A percentile compares a stretch with the other conserved stretches of the same genome.
Conservation (phyloP, 768 basidiomycete genomes). For the Boletus subparvulus region DNA sequence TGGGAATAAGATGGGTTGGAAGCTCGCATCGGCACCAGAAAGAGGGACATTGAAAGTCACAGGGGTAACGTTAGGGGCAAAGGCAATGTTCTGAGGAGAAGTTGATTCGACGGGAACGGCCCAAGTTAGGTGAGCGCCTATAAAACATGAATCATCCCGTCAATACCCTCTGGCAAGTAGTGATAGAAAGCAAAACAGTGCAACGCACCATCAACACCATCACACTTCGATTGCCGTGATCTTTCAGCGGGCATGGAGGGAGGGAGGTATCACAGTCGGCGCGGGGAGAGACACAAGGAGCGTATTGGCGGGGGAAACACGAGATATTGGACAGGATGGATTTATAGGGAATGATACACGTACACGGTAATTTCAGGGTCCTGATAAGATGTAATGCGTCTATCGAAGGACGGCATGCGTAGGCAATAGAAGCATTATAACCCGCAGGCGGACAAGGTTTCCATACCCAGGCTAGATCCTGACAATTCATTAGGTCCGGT, state of each 20-base stretch:
- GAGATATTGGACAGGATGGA: constrained; percentile 18
- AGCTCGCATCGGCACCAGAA: constrained; percentile 34
- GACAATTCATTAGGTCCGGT: constrained; percentile 20
- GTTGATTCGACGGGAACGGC: constrained; percentile 42
- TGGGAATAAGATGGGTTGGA: constrained; percentile 60
- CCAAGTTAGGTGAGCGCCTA: constrained; percentile 49
- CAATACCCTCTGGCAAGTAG: constrained; percentile 4
- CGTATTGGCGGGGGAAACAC: constrained; percentile 25
- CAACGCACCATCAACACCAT: constrained; percentile 37
- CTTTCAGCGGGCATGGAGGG: constrained; percentile 48
- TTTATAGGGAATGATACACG: constrained; percentile 34
- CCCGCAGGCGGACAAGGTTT: constrained; percentile 21
- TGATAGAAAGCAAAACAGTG: not conserved
- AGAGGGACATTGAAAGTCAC: constrained; percentile 54
- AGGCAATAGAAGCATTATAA: constrained; percentile 32
- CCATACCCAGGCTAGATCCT: constrained; percentile 21
- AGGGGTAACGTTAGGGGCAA: constrained; percentile 59
- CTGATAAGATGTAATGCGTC: constrained; percentile 31
- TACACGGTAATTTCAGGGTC: constrained; percentile 37
- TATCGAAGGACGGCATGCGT: constrained; percentile 30
- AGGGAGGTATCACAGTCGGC: constrained; percentile 27
- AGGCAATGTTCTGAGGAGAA: constrained; percentile 45
- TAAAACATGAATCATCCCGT: constrained; percentile 10
- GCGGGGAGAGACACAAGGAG: constrained; percentile 17
- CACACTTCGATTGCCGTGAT: constrained; percentile 37